Evolutionary conservation across 345 rosid species (phyloP), one percentile per base, ranked within the genome.

Genomic region (Linum trigynum): DNA sequence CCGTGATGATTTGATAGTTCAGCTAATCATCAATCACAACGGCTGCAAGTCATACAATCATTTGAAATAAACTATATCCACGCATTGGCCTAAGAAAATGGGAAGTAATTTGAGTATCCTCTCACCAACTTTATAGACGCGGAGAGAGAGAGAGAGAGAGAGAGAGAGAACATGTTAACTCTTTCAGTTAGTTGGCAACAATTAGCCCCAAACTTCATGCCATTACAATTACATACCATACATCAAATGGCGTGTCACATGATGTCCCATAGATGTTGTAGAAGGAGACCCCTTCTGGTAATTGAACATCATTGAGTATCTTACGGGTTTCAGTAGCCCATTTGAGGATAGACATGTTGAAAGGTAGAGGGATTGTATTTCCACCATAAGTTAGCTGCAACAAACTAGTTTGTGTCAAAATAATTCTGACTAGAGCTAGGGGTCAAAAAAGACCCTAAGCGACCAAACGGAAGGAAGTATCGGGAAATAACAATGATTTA

Each of bases 221-320:
- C 42, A 23, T 45, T 62, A 70, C 83, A 61, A 84, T 45, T 62
- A 70, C 83, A 61, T 85, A 91, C 96, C 94, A 74, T 70, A 88
- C 94, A 74, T 91, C 87, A 38, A 91, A 91, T 62, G 91, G 94
- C 0, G 96, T 86, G 74, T 86, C 89, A 60, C 69, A 80, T 15
- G 98, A 80, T 71, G 84, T 84, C 76, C 96, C 98, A 58, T 68
- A 86, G 36, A 91, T 84, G 78, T 86, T 91, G 67, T 86, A 91
- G 80, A 86, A 91, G 71, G 78, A 63, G 45, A 91, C 82, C 63
- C 84, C 90, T 73, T 79, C 74, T 2, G 96, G 96, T 61, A 91
- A 87, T 72, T 82, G 71, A 9, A 81, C 82, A 70, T 73, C 70
- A 66, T 77, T 77, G 71, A 88, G 66, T 67, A 91, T 67, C 50